phyloP scores from a whole-genome alignment of 2,329 filamentous ascomycete genomes.

The Orbilia blumenaviensis region DNA sequence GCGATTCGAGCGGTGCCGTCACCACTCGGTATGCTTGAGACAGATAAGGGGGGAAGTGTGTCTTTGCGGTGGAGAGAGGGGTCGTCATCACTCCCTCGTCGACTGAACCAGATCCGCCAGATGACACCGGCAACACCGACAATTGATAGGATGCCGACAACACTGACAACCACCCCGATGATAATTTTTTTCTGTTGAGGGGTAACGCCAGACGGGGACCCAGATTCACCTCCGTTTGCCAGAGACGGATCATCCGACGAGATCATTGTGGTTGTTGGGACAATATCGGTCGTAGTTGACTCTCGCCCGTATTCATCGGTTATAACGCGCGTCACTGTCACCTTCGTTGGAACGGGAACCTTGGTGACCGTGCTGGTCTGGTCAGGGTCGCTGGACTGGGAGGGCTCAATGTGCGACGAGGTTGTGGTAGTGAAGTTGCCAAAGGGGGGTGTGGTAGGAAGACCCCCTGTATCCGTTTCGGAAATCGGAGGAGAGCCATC shows the following conservation, averaged over 20 bases:
- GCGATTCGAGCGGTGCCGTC: neutral
- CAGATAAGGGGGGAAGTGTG: neutral
- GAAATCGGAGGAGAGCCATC: neutral
- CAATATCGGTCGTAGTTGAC: conserved; percentile 35
- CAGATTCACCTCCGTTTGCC: conserved; percentile 40
- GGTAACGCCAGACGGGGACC: conserved; percentile 39
- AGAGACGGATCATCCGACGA: conserved; percentile 43
- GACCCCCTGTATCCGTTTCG: neutral
- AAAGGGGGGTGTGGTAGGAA: conserved; percentile 30
- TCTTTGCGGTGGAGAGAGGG: conserved; percentile 9
- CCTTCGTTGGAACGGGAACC: conserved; percentile 38
- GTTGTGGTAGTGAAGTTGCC: conserved; percentile 41
- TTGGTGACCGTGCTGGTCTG: conserved; percentile 42
- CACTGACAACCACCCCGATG: conserved; percentile 47
- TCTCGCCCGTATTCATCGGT: conserved; percentile 42
- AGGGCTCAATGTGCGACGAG: conserved; percentile 6
- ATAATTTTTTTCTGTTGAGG: conserved; percentile 51
- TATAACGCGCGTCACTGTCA: conserved; percentile 43
- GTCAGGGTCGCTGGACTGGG: neutral
- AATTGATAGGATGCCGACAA: conserved; percentile 41
- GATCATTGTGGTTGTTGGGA: conserved; percentile 48
- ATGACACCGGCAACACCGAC: conserved; percentile 40
- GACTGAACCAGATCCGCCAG: conserved; percentile 52
- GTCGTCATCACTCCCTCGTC: conserved; percentile 26
- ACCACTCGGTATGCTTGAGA: conserved; percentile 25